Evolutionary conservation across 139 green algal genomes (phyloP).

Genomic region (Chlamydomonas applanata): DNA sequence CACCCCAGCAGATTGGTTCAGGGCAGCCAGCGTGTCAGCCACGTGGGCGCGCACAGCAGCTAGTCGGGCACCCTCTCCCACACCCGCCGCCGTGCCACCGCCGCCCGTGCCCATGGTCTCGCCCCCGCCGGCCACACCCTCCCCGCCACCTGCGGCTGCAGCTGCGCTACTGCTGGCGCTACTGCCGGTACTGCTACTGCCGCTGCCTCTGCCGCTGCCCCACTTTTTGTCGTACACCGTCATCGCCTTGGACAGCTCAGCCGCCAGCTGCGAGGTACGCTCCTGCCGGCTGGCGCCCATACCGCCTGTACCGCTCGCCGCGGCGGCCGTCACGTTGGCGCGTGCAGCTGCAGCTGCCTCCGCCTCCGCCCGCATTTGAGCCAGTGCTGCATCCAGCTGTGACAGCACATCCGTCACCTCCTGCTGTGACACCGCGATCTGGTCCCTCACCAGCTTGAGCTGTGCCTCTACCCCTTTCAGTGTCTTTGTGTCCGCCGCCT

Average conservation of each 20-base stretch:
- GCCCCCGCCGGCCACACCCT: not conserved
- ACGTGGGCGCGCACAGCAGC: not conserved
- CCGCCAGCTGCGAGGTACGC: too few species aligned
- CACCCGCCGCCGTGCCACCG: not conserved
- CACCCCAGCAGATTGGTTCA: not conserved
- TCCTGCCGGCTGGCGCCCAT: too few species aligned
- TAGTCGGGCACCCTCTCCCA: not conserved
- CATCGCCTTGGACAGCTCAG: too few species aligned
- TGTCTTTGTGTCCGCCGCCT: slow-evolving; percentile 25
- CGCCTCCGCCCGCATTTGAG: slow-evolving; percentile 11
- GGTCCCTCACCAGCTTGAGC: too few species aligned
- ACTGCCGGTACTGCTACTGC: not conserved
- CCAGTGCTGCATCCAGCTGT: slow-evolving; percentile 10
- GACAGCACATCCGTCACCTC: too few species aligned
- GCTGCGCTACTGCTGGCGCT: not conserved
- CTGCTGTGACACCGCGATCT: too few species aligned
- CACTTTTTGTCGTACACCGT: too few species aligned
- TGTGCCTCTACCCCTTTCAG: slow-evolving; percentile 13
- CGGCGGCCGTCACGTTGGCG: not conserved
- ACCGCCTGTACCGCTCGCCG: not conserved
- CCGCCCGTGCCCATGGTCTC: not conserved
- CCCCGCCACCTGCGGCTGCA: not conserved
- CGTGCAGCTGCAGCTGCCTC: not conserved
- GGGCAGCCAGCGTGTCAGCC: not conserved
- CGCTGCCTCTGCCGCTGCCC: too few species aligned